Conservation (phyloP, 768 basidiomycete species). For the Sistotremastrum suecicum region DNA sequence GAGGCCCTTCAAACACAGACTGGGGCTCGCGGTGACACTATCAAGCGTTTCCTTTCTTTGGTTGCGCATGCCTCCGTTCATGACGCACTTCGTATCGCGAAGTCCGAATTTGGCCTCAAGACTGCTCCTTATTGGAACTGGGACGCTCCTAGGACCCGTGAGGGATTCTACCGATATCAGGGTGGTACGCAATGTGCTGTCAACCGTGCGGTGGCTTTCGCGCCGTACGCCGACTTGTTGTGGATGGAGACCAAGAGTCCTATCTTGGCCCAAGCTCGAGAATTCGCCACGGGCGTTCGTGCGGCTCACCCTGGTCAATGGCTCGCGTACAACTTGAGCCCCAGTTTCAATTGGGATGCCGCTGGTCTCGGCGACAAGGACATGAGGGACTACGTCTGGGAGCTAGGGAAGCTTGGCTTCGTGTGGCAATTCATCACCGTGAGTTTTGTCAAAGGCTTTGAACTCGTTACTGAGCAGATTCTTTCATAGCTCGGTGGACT, state of each 20-base stretch:
- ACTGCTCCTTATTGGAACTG: slow-evolving; percentile 83
- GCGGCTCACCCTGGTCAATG: slow-evolving; percentile 76
- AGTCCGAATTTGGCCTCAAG: slow-evolving; percentile 62
- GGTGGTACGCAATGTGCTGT: slow-evolving; percentile 93
- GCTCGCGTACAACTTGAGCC: slow-evolving; percentile 93
- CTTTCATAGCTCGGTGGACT: slow-evolving; percentile 72
- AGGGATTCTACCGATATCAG: slow-evolving; percentile 95
- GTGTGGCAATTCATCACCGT: slow-evolving; percentile 99
- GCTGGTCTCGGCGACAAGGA: slow-evolving; percentile 77
- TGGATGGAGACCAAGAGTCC: slow-evolving; percentile 99
- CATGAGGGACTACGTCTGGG: slow-evolving; percentile 85
- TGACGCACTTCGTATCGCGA: slow-evolving; percentile 60
- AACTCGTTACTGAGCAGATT: slow-evolving; percentile 3
- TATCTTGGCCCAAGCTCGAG: slow-evolving; percentile 78
- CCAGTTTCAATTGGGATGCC: slow-evolving; percentile 90
- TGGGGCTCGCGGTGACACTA: slow-evolving; percentile 28
- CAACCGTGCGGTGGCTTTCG: slow-evolving; percentile 83
- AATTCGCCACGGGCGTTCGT: slow-evolving; percentile 85
- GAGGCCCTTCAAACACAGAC: slow-evolving; percentile 46
- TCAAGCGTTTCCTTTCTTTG: slow-evolving; percentile 50
- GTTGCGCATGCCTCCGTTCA: slow-evolving; percentile 56
- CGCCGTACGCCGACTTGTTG: slow-evolving; percentile 81
- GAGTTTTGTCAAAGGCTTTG: slow-evolving; percentile 15
- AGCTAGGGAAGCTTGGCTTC: slow-evolving; percentile 89
- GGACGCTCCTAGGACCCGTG: slow-evolving; percentile 87